Evolutionary conservation across 1,284 basidiomycete species (phyloP).

Genomic region (Apiotrichum mycotoxinovorans): DNA sequence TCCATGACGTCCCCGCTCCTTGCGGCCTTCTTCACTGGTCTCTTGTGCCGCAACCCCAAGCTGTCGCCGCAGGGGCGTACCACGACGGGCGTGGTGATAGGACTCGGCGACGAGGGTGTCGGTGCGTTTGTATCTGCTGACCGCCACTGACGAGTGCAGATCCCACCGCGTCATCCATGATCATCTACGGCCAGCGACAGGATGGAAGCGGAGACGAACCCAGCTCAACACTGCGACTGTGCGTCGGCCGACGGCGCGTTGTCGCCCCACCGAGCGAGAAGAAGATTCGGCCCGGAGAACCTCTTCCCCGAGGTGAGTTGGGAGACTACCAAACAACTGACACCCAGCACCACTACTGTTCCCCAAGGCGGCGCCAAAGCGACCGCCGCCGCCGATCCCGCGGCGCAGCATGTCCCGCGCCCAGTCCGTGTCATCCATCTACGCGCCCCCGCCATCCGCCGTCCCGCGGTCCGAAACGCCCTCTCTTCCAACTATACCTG

Average conservation of each 20-base stretch:
- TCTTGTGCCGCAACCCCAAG: conserved; percentile 30
- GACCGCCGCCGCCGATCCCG: conserved; percentile 31
- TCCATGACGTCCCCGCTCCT: conserved; percentile 35
- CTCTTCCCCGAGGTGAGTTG: conserved; percentile 43
- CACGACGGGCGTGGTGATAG: conserved; percentile 35
- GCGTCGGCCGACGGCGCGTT: conserved; percentile 31
- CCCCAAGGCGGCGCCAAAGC: conserved; percentile 30
- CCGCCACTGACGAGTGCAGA: too few species aligned
- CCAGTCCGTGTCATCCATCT: conserved; percentile 36
- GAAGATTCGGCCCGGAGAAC: conserved; percentile 48
- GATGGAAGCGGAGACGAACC: background rate
- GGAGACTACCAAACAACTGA: background rate
- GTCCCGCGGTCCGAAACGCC: background rate
- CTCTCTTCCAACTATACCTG: background rate
- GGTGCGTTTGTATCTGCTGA: conserved; percentile 4
- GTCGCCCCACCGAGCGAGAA: conserved; percentile 27
- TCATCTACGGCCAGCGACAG: conserved; percentile 19
- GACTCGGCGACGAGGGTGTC: conserved; percentile 45
- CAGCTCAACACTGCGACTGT: conserved; percentile 23
- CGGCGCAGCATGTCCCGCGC: conserved; percentile 22
- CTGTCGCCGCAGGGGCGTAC: conserved; percentile 37
- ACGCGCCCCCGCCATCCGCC: conserved; percentile 35
- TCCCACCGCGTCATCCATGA: conserved; percentile 3
- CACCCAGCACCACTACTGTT: conserved; percentile 35
- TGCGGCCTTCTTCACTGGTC: conserved; percentile 36